phyloP scores from a whole-genome alignment of 1,139 yeast species.

The Hyphopichia burtonii region DNA sequence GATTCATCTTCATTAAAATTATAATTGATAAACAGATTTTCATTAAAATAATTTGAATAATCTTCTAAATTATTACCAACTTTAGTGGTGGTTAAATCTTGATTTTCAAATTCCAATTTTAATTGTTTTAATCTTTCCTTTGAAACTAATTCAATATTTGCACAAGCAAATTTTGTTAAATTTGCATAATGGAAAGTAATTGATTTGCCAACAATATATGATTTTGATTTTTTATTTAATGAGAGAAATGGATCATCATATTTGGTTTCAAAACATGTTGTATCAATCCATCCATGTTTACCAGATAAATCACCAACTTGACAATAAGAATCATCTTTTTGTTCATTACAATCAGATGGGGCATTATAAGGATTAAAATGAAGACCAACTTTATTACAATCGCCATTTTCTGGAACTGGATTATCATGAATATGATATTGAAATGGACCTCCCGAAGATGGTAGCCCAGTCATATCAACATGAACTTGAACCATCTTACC shows the following conservation, averaged over 20 bases:
- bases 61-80: slow-evolving; percentile 13
- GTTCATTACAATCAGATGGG: slow-evolving; percentile 40
- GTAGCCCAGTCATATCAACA: slow-evolving; percentile 59
- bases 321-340: slow-evolving; percentile 51
- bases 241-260: slow-evolving; percentile 56
- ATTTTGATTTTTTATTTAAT: slow-evolving; percentile 44
- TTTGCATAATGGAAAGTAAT: slow-evolving; percentile 52
- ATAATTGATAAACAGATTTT: slow-evolving; percentile 12
- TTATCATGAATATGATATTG: slow-evolving; percentile 56
- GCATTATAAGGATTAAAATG: slow-evolving; percentile 58
- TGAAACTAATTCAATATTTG: slow-evolving; percentile 44
- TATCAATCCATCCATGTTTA: slow-evolving; percentile 58
- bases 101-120: slow-evolving; percentile 21
- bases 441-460: slow-evolving; percentile 57
- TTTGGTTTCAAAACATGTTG: slow-evolving; percentile 53
- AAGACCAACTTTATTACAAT: slow-evolving; percentile 49
- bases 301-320: slow-evolving; percentile 65
- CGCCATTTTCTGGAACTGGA: slow-evolving; percentile 41
- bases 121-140: slow-evolving; percentile 23
- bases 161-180: slow-evolving; percentile 56
- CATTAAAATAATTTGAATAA: slow-evolving; percentile 17
- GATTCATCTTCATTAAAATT: slow-evolving; percentile 16
- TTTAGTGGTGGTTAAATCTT: slow-evolving; percentile 11
- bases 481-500: slow-evolving; percentile 56
- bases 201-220: slow-evolving; percentile 53